A percentile compares a stretch with the other conserved stretches of the same genome.
Conservation (phyloP, 768 basidiomycete species). For the Xerocomellus intermedius region DNA sequence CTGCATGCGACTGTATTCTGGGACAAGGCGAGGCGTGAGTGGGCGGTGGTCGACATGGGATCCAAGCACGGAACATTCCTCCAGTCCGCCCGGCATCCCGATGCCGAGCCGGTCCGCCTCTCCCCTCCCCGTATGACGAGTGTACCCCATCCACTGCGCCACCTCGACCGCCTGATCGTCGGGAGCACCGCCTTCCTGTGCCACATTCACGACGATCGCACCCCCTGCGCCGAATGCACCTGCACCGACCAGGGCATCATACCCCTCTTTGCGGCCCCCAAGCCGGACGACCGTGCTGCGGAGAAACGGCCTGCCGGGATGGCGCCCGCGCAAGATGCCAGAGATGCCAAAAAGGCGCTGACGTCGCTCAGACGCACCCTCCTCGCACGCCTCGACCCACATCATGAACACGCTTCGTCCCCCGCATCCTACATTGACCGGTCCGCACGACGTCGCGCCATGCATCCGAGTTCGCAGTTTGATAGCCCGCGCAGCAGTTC, state of each 20-base stretch:
- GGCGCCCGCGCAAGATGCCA: slow-evolving; percentile 23
- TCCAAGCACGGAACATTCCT: slow-evolving; percentile 83
- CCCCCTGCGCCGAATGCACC: slow-evolving; percentile 65
- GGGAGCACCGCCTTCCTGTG: slow-evolving; percentile 70
- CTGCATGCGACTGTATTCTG: slow-evolving; percentile 74
- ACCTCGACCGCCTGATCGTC: slow-evolving; percentile 64
- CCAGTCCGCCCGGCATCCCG: slow-evolving; percentile 19
- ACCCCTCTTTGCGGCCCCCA: slow-evolving; percentile 44
- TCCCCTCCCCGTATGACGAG: slow-evolving; percentile 69
- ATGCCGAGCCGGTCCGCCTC: slow-evolving; percentile 44
- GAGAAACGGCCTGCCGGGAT: slow-evolving; percentile 22
- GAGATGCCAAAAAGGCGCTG: slow-evolving; percentile 64
- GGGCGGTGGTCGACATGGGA: slow-evolving; percentile 83
- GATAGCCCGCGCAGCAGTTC: slow-evolving; percentile 34
- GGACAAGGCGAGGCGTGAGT: slow-evolving; percentile 56
- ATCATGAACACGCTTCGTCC: slow-evolving; percentile 15
- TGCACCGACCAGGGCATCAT: slow-evolving; percentile 53
- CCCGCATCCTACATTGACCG: slow-evolving; percentile 55
- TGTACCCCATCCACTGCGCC: slow-evolving; percentile 58
- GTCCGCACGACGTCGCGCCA: slow-evolving; percentile 65
- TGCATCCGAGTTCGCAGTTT: slow-evolving; percentile 50
- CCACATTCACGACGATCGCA: slow-evolving; percentile 62
- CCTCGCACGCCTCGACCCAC: slow-evolving; percentile 47
- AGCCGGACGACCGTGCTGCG: slow-evolving; percentile 11
- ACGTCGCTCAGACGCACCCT: slow-evolving; percentile 62